Base-by-base conservation (phyloP, 2,329 filamentous ascomycete genomes). In the Fusarium buharicum region DNA sequence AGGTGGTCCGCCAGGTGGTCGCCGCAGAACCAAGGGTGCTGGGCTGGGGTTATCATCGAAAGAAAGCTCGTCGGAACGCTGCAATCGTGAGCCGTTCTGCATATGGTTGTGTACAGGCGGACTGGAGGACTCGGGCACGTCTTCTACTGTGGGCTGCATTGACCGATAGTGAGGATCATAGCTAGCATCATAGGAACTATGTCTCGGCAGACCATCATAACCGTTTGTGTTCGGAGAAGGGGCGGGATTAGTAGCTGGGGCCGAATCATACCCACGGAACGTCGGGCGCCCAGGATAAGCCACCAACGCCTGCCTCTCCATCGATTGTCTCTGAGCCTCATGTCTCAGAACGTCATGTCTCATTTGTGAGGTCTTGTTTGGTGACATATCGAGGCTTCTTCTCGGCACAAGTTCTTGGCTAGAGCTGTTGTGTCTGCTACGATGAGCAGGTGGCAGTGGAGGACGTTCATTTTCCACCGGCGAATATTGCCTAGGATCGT, bases 101-200 rank as follows among this genome's bases (percentile, higher is more conserved):
- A 69, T 50, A 41, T 66, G 60, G 8, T 69, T 60, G n/a, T 75
- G 72, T 7, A 73, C 66, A 4, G 64, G 51, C 8, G 54, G 57
- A 4, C 64, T 65, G 1, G 79, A 77, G 1, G 83, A 82, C 44
- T 87, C 85, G 4, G 86, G 86, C 6, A 82, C 85, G 61, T 90
- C 87, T 69, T 90, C 87, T 6, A 86, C 86, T 7, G 83, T 88
- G 3, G 83, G 85, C 66, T 87, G 86, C 83, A 86, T 82, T 1
- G 82, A 80, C 55, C 79, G 78, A 67, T 78, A 76, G 36, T 80
- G 80, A 33, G 73, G 68, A 49, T 82, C 82, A 28, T 82, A 79
- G 4, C 64, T 72, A 24, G 74, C 70, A 58, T 87, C 84, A 53
- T 84, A 83, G 1, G 84, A 82, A 50, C 81, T 77, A 49, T 85